phyloP scores from a whole-genome alignment of 345 rosid species.

The Dovyalis caffra region DNA sequence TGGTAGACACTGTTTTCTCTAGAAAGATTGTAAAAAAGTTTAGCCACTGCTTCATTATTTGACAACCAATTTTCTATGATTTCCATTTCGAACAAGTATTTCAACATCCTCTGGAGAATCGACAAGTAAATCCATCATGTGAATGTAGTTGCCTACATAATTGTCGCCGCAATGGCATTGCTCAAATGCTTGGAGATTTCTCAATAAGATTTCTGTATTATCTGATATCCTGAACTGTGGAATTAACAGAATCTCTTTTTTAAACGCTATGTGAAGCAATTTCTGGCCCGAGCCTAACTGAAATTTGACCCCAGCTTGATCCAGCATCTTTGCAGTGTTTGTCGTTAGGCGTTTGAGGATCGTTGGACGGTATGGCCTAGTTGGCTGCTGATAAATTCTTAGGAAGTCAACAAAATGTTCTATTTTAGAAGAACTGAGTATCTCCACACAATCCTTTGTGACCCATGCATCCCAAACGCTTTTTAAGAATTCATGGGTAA shows the following conservation, averaged over 20 bases:
- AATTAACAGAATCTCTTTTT: neutral
- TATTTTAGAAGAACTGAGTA: neutral
- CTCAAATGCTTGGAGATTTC: conserved; percentile 22
- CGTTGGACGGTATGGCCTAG: neutral
- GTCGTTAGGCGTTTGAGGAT: too few relatives aligned
- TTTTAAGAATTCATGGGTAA: neutral
- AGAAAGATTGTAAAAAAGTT: conserved; percentile 8
- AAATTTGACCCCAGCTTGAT: too few relatives aligned
- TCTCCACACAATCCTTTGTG: neutral
- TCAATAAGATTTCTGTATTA: conserved; percentile 1
- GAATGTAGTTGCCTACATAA: neutral
- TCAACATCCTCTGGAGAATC: conserved; percentile 17
- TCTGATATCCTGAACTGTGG: conserved; percentile 6
- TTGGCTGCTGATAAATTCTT: neutral
- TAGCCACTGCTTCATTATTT: conserved; percentile 1
- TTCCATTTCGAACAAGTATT: neutral
- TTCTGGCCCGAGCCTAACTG: too few relatives aligned
- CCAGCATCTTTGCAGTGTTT: too few relatives aligned
- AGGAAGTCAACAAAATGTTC: conserved; percentile 17
- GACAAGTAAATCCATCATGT: conserved; percentile 7
- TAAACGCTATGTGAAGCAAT: too few relatives aligned
- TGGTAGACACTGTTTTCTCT: neutral
- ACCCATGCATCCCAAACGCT: neutral
- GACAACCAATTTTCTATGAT: conserved; percentile 1
- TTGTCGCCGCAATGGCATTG: neutral